Evolutionary conservation across 1,284 basidiomycete species (phyloP).

Genomic region (Gastroboletus turbinatus): DNA sequence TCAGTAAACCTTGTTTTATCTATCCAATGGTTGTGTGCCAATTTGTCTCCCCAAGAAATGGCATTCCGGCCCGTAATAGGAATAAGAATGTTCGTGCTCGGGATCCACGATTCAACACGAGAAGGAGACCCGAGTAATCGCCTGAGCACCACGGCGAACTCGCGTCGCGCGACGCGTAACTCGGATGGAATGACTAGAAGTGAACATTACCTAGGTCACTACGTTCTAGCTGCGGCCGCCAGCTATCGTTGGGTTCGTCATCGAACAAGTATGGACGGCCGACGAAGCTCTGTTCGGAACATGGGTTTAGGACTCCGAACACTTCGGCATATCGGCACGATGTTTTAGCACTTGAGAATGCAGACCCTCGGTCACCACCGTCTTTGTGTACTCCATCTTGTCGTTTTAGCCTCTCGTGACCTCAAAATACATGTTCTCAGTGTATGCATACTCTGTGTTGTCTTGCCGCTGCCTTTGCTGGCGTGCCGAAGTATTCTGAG

Average conservation of each 20-base stretch:
- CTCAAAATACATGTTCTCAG: neutral
- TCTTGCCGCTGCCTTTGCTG: neutral
- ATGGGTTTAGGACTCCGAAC: neutral
- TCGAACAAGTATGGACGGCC: neutral
- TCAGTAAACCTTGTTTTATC: neutral
- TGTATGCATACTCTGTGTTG: neutral
- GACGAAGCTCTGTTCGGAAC: neutral
- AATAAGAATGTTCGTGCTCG: neutral
- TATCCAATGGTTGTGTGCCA: neutral
- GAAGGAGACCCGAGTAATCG: neutral
- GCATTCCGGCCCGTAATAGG: neutral
- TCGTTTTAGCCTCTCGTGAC: neutral
- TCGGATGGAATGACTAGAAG: neutral
- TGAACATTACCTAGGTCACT: neutral
- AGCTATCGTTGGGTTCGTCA: neutral
- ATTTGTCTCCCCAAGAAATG: neutral
- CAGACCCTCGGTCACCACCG: neutral
- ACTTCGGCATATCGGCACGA: neutral
- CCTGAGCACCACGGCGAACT: neutral
- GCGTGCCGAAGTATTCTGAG: neutral
- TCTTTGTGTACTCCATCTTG: neutral
- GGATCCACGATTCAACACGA: neutral
- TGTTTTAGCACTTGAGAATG: neutral
- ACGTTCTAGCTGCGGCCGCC: neutral
- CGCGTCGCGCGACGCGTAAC: neutral